These are phyloP conservation scores for Nannizziopsis barbatae DNA, from an alignment of 2,329 filamentous ascomycete genomes.

Conservation along the genomic window DNA sequence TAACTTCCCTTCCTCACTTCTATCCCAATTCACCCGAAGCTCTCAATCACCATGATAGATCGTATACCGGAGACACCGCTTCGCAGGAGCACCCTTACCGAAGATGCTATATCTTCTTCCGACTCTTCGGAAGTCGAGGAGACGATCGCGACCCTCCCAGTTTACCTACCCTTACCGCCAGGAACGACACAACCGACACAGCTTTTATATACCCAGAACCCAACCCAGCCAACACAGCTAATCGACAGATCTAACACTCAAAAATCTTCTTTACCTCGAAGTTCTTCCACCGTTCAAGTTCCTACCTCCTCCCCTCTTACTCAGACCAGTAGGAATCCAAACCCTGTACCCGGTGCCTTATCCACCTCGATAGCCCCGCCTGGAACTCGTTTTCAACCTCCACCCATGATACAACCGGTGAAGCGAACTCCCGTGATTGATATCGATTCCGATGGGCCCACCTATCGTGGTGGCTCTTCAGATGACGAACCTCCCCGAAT, in stretches of 20 bases:
- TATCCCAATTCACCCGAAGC: background rate
- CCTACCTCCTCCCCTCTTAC: conserved; percentile 75
- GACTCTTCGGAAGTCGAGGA: conserved; percentile 34
- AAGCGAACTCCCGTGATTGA: conserved; percentile 35
- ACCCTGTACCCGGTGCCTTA: conserved; percentile 35
- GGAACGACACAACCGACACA: conserved; percentile 35
- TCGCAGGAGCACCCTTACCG: conserved; percentile 26
- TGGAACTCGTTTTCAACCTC: conserved; percentile 58
- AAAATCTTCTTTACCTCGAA: conserved; percentile 22
- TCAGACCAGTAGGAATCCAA: conserved; percentile 28
- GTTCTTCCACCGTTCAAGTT: conserved; percentile 56
- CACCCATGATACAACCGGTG: conserved; percentile 31
- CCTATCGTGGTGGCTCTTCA: conserved; percentile 52
- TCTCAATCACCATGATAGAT: conserved; percentile 5
- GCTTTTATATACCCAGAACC: conserved; percentile 37
- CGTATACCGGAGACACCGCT: conserved; percentile 30
- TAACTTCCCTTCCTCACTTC: background rate
- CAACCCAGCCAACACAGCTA: conserved; percentile 53
- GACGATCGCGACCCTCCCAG: conserved; percentile 41
- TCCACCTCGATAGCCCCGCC: conserved; percentile 60
- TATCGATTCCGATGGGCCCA: conserved; percentile 45
- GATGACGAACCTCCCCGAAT: conserved; percentile 45
- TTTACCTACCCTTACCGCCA: conserved; percentile 18
- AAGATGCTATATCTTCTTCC: conserved; percentile 18
- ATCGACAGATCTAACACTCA: conserved; percentile 35